Evolutionary conservation across 2,329 filamentous ascomycete genomes (phyloP), one percentile per base, ranked within the genome.

Genomic region (Colletotrichum abscissum): DNA sequence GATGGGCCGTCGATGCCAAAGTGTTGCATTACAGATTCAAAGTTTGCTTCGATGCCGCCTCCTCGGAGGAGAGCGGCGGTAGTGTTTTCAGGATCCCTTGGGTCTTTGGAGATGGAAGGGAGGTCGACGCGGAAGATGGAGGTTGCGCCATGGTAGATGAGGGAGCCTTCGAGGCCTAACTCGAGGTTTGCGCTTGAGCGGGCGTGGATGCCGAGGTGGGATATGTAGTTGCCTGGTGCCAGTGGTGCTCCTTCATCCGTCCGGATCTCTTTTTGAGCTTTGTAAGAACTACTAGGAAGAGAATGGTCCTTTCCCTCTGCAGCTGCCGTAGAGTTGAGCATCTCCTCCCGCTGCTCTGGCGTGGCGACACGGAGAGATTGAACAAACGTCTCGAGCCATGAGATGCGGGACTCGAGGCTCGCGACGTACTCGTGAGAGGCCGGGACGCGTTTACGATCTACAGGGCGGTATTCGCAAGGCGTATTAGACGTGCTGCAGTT

Each of bases 101-200:
- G 2, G 16, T 52, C 52, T 57, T 49, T 56, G 28, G 56, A 35
- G 2, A 56, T n/a, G 4, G 30, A 60, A 12, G 65, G 35, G 9
- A 46, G 58, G 16, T 77, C 63, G 16, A 67, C 71, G 6, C 74
- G 75, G 49, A 78, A 80, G 9, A 80, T 80, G 38, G 79, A 80
- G 4, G 77, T 78, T 2, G 76, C 73, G 4, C 77, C 77, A 12
- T 78, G 73, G n/a, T 76, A 77, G 1, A 73, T 54, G 1, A 76
- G 73, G 5, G 75, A 74, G 0, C 75, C 76, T 46, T 75, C 69
- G 14, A 73, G 62, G 16, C 67, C 69, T 3, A 72, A 54, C 22
- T 67, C 72, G 1, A 67, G 63, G 2, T 71, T 63, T 19, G 56
- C 67, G 9, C 65, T 60, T 7, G 26, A 52, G 4, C 63, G 46